These are phyloP conservation scores for Pilobolus umbonatus DNA, from an alignment of 192 early-diverging fungal genomes.

Conservation along the genomic window DNA sequence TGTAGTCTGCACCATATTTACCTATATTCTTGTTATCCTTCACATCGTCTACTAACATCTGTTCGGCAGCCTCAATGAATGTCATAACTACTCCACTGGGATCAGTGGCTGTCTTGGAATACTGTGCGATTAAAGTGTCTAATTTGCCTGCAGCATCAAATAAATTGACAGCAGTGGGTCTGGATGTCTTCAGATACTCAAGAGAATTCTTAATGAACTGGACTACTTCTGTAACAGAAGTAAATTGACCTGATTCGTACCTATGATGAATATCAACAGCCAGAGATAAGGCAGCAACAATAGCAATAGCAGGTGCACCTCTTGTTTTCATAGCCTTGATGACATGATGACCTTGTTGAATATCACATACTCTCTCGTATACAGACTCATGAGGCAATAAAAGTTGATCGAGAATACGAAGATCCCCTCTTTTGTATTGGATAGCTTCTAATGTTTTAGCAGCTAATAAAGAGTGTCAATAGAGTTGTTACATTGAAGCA, in stretches of 20 bases:
- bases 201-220: slow-evolving; percentile 55
- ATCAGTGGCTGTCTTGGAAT: slow-evolving; percentile 19
- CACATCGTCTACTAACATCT: slow-evolving; percentile 83
- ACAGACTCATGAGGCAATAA: slow-evolving; percentile 79
- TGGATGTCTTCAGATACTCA: slow-evolving; percentile 80
- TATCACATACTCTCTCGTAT: slow-evolving; percentile 61
- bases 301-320: slow-evolving; percentile 95
- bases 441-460: slow-evolving; percentile 47
- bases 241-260: slow-evolving; percentile 19
- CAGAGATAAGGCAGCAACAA: slow-evolving; percentile 87
- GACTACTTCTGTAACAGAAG: slow-evolving; percentile 36
- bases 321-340: slow-evolving; percentile 93
- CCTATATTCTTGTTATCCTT: slow-evolving; percentile 88
- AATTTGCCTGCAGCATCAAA: slow-evolving; percentile 78
- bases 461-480: not conserved
- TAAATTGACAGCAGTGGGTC: slow-evolving; percentile 95
- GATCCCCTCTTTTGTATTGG: slow-evolving; percentile 43
- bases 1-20: slow-evolving; percentile 67
- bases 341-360: slow-evolving; percentile 73
- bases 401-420: slow-evolving; percentile 89
- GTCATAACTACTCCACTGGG: slow-evolving; percentile 46
- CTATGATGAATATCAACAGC: slow-evolving; percentile 66
- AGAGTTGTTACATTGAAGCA: no score
- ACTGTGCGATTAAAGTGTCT: slow-evolving; percentile 29
- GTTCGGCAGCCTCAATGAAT: slow-evolving; percentile 72